Evolutionary conservation across 768 basidiomycete genomes (phyloP).

Genomic region (Lentinula guzmanii): DNA sequence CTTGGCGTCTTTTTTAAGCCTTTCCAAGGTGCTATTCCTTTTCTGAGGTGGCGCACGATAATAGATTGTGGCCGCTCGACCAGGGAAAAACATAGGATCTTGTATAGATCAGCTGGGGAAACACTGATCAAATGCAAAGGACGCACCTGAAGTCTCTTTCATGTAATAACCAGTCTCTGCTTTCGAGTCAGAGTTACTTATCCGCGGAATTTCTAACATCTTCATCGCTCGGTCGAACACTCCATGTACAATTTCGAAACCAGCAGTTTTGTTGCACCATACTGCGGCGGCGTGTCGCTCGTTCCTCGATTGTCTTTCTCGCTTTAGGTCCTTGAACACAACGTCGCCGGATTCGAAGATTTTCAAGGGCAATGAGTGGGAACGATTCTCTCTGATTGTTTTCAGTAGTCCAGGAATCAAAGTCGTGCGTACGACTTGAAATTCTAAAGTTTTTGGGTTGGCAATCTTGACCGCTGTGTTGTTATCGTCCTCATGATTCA

Average conservation of each 20-base stretch:
- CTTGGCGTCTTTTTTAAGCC: slow-evolving; percentile 39
- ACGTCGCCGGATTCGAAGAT: slow-evolving; percentile 95
- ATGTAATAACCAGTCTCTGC: slow-evolving; percentile 86
- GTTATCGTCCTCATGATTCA: slow-evolving; percentile 83
- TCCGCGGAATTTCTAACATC: slow-evolving; percentile 87
- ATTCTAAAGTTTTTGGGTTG: slow-evolving; percentile 96
- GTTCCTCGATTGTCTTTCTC: slow-evolving; percentile 85
- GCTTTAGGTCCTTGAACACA: slow-evolving; percentile 74
- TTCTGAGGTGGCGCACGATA: slow-evolving; percentile 56
- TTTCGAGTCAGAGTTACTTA: slow-evolving; percentile 48
- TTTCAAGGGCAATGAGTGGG: slow-evolving; percentile 85
- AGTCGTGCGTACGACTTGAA: slow-evolving; percentile 96
- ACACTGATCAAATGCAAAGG: not conserved
- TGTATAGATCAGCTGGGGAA: slow-evolving; percentile 4
- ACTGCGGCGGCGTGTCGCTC: slow-evolving; percentile 84
- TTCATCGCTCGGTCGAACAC: slow-evolving; percentile 93
- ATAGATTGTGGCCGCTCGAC: slow-evolving; percentile 87
- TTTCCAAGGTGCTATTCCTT: slow-evolving; percentile 22
- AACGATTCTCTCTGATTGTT: slow-evolving; percentile 93
- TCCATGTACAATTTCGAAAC: slow-evolving; percentile 95
- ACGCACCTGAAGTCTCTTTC: slow-evolving; percentile 74
- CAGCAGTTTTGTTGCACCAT: slow-evolving; percentile 95
- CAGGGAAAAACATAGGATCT: slow-evolving; percentile 96
- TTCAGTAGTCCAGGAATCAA: slow-evolving; percentile 95
- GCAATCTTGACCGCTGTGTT: slow-evolving; percentile 83